Percentiles rank a stretch among this genome's conserved stretches.
These are phyloP conservation scores for Citrus reticulata DNA, from an alignment of 345 rosid genomes.

Conservation along the genomic window DNA sequence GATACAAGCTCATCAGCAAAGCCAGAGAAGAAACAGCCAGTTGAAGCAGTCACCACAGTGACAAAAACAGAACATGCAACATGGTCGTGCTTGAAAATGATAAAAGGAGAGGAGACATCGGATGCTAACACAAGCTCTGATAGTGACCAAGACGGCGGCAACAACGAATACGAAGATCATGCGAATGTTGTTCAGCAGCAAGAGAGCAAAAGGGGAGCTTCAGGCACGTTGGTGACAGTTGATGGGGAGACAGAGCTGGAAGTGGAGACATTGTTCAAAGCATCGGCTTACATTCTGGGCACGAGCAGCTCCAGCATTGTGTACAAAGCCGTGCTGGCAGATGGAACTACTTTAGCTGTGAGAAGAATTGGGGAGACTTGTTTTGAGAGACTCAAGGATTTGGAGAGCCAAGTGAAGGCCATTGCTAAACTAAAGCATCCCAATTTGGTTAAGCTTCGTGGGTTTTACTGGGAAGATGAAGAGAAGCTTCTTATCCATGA, in stretches of 20 bases:
- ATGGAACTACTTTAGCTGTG: constrained; percentile 72
- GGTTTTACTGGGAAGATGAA: constrained; percentile 79
- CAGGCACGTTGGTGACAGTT: constrained; percentile 51
- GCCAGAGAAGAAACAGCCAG: constrained; percentile 23
- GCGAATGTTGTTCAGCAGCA: constrained; percentile 13
- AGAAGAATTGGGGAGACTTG: constrained; percentile 81
- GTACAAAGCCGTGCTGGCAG: constrained; percentile 77
- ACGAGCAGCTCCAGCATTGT: constrained; percentile 62
- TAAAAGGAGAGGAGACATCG: constrained; percentile 40
- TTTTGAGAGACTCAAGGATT: constrained; percentile 50
- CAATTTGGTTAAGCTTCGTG: constrained; percentile 64
- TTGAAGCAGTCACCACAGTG: constrained; percentile 10
- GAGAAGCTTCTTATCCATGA: constrained; percentile 91
- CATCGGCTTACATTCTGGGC: constrained; percentile 82
- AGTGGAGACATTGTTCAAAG: constrained; percentile 65
- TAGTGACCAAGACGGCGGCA: constrained; percentile 42
- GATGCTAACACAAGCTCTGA: constrained; percentile 50
- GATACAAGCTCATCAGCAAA: constrained; percentile 16
- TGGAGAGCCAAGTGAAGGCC: constrained; percentile 60
- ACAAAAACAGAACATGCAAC: constrained; percentile 10
- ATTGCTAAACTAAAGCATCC: constrained; percentile 72
- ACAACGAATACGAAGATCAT: constrained; percentile 13
- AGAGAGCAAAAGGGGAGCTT: constrained; percentile 14
- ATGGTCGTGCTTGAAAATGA: constrained; percentile 54
- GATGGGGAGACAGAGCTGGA: constrained; percentile 74